These are phyloP conservation scores for Hirschioporus abietinus DNA, from an alignment of 768 basidiomycete species.

Conservation along the genomic window DNA sequence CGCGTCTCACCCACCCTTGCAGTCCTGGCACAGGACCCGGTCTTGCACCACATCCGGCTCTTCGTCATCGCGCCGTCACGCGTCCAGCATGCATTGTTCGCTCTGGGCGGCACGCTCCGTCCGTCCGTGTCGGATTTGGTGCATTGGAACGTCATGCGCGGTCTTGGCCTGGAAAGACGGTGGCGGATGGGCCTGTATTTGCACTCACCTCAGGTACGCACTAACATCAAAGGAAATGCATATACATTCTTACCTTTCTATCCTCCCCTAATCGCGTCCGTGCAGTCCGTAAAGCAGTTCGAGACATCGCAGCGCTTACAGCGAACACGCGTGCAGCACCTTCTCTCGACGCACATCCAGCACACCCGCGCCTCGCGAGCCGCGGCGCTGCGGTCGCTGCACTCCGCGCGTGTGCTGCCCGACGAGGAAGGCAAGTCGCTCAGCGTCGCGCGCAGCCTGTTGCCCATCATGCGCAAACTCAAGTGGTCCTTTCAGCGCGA, in stretches of 20 bases:
- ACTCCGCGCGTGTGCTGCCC: constrained; percentile 50
- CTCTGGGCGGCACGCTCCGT: constrained; percentile 49
- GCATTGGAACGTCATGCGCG: constrained; percentile 65
- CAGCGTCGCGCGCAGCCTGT: constrained; percentile 51
- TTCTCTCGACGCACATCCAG: constrained; percentile 54
- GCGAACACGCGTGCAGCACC: constrained; percentile 45
- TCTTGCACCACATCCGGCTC: constrained; percentile 57
- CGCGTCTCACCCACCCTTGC: constrained; percentile 43
- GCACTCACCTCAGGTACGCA: constrained; percentile 51
- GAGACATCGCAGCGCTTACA: constrained; percentile 51
- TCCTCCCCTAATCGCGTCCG: constrained; percentile 11
- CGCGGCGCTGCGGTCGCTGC: constrained; percentile 34
- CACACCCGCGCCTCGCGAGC: constrained; percentile 23
- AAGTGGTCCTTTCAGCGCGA: constrained; percentile 71
- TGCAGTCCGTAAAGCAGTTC: constrained; percentile 63
- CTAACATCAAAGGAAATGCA: constrained; percentile 8
- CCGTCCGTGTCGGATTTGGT: constrained; percentile 65
- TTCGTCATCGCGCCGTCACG: constrained; percentile 62
- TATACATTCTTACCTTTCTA: constrained; percentile 1
- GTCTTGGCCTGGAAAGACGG: constrained; percentile 57
- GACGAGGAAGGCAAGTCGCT: constrained; percentile 57
- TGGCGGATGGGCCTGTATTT: constrained; percentile 66
- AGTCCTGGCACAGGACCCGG: constrained; percentile 52
- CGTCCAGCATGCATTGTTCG: constrained; percentile 60
- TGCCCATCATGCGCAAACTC: constrained; percentile 59